Conservation (phyloP, 2,329 filamentous ascomycete genomes). For the Fulvia fulva region DNA sequence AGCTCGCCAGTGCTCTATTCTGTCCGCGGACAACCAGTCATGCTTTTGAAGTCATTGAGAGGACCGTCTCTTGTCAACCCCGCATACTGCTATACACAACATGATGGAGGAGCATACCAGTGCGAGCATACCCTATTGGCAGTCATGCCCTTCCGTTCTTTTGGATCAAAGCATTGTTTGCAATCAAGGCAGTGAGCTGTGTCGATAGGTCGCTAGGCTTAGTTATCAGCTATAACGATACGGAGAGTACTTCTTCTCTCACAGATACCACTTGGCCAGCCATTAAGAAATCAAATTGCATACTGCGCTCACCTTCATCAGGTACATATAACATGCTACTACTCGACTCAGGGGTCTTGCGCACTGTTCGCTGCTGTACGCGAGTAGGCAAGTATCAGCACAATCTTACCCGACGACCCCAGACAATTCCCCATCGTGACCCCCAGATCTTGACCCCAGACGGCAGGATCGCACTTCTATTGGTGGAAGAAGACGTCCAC, state of each 20-base stretch:
- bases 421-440: background rate
- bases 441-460: background rate
- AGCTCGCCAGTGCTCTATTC: background rate
- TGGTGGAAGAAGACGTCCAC: background rate
- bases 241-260: too few species aligned
- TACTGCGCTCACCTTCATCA: too few species aligned
- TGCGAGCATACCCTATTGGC: background rate
- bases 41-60: background rate
- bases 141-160: background rate
- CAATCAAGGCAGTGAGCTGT: background rate
- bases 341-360: too few species aligned
- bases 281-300: too few species aligned
- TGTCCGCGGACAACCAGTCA: background rate
- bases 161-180: background rate
- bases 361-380: too few species aligned
- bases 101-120: background rate
- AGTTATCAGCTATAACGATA: background rate
- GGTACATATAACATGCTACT: too few species aligned
- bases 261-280: too few species aligned
- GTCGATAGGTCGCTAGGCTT: background rate
- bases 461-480: background rate
- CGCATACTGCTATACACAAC: background rate
- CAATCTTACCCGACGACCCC: background rate
- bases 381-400: too few species aligned
- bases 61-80: background rate